Conservation (phyloP, 306 rosid species). For the Medicago truncatula region MtrunA17r5.0-ANR NC_053045.1:45984501-45985000, state of each 20-base stretch:
- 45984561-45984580: slow-evolving; percentile 25
- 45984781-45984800: neutral
- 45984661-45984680: slow-evolving; percentile 35
- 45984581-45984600: slow-evolving; percentile 54
- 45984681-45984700: slow-evolving; percentile 34
- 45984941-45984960: slow-evolving; percentile 49
- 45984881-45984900: slow-evolving; percentile 32
- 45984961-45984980: neutral
- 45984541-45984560: slow-evolving; percentile 38
- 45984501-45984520: slow-evolving; percentile 43
- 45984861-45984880: slow-evolving; percentile 30
- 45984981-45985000: neutral
- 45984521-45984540: slow-evolving; percentile 45
- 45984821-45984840: neutral
- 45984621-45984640: slow-evolving; percentile 46
- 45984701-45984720: slow-evolving; percentile 33
- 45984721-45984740: slow-evolving; percentile 17
- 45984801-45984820: neutral
- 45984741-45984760: neutral
- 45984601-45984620: slow-evolving; percentile 53
- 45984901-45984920: slow-evolving; percentile 42
- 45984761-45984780: neutral
- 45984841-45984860: slow-evolving; percentile 40
- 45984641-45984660: slow-evolving; percentile 41
- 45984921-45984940: slow-evolving; percentile 29